These are phyloP conservation scores for Diaporthe sp. DNA, from an alignment of 2,329 filamentous ascomycete genomes.

Conservation along the genomic window DNA sequence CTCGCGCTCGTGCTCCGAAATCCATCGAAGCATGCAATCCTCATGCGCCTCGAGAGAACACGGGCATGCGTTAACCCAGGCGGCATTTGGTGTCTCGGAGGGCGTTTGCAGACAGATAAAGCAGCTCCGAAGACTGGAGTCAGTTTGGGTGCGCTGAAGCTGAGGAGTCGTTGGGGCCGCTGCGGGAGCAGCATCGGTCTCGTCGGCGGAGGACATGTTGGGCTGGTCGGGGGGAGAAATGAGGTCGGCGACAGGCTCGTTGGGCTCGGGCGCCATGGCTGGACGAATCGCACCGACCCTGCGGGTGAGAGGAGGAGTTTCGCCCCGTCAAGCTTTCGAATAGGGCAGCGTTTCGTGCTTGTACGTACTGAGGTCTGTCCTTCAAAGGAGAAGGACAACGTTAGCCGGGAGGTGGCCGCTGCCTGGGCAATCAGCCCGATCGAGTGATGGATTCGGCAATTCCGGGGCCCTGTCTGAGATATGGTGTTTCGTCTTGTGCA, in stretches of 20 bases:
- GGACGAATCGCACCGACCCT: neutral
- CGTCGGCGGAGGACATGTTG: conserved; percentile 19
- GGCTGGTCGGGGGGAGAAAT: neutral
- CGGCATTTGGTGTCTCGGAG: conserved; percentile 60
- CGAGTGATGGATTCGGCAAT: neutral
- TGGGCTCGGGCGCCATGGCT: conserved; percentile 22
- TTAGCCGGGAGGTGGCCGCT: neutral
- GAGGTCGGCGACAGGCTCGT: conserved; percentile 26
- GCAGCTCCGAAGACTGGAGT: conserved; percentile 60
- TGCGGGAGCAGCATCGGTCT: conserved; percentile 7
- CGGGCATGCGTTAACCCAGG: conserved; percentile 90
- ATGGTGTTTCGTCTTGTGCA: conserved; percentile 1
- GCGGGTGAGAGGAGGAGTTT: neutral
- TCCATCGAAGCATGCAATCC: conserved; percentile 90
- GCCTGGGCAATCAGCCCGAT: conserved; percentile 7
- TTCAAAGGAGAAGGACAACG: neutral
- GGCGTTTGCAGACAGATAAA: conserved; percentile 75
- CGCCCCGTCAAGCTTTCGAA: neutral
- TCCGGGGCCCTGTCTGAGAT: neutral
- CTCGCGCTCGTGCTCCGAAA: conserved; percentile 85
- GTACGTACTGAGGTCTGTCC: neutral
- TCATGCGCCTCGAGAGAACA: conserved; percentile 95
- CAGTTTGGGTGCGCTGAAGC: conserved; percentile 39
- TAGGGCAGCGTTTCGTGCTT: neutral
- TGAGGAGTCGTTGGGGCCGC: neutral